A percentile compares a stretch with the other conserved stretches of the same genome.
Conservation (phyloP, 768 basidiomycete species). For the Mycena metata region DNA sequence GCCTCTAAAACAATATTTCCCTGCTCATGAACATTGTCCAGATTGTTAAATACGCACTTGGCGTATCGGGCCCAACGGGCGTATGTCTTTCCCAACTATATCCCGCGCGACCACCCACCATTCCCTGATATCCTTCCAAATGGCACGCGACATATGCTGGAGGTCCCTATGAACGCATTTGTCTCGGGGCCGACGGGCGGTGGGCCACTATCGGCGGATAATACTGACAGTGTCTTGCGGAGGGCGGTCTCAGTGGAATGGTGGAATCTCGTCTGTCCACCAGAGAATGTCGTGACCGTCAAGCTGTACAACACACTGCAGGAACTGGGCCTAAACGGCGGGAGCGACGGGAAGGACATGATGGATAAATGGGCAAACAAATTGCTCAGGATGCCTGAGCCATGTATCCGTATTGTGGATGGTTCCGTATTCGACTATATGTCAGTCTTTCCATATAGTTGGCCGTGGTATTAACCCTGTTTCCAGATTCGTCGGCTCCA, state of each 20-base stretch:
- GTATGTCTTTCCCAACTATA: conserved; percentile 25
- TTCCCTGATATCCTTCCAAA: conserved; percentile 25
- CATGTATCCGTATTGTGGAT: conserved; percentile 17
- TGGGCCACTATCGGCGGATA: neutral
- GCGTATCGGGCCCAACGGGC: conserved; percentile 18
- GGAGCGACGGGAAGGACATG: neutral
- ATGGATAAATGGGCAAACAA: conserved; percentile 19
- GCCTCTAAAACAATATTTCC: neutral
- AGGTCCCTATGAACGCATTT: conserved; percentile 33
- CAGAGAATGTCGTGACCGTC: neutral
- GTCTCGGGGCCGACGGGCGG: conserved; percentile 27
- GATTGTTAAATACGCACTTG: conserved; percentile 27
- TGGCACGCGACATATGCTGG: conserved; percentile 20
- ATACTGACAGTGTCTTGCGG: neutral
- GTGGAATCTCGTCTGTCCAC: conserved; percentile 24
- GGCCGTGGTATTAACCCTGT: no score
- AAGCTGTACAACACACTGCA: neutral
- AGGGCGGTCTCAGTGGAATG: conserved; percentile 12
- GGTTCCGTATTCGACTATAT: conserved; percentile 15
- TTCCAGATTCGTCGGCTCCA: conserved; percentile 14
- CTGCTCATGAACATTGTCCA: neutral
- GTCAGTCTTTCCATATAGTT: no score
- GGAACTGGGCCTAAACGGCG: neutral
- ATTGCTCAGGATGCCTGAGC: neutral
- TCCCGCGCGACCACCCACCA: conserved; percentile 26